A percentile compares a stretch with the other conserved stretches of the same genome.
phyloP scores from a whole-genome alignment of 1,284 basidiomycete genomes.

The Rhodotorula sp. region DNA sequence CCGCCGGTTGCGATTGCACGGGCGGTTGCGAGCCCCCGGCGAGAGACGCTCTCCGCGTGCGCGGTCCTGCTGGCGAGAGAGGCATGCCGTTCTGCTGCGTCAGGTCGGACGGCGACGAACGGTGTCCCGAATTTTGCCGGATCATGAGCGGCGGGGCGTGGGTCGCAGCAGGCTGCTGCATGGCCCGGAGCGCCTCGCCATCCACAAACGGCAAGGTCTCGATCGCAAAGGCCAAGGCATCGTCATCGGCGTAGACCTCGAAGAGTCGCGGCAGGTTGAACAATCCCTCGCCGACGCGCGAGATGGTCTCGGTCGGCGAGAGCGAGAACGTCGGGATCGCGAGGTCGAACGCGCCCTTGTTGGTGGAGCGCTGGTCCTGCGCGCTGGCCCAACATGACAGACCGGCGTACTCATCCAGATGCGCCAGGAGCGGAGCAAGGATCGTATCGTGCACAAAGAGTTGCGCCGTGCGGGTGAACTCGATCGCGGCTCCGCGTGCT shows the following conservation, averaged over 20 bases:
- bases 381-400: constrained; percentile 65
- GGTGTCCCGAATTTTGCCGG: constrained; percentile 49
- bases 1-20: not conserved
- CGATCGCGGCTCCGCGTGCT: constrained; percentile 61
- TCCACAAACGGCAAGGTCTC: constrained; percentile 73
- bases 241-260: constrained; percentile 89
- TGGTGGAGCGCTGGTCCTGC: constrained; percentile 37
- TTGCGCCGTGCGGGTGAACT: constrained; percentile 73
- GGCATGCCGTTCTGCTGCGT: not conserved
- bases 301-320: constrained; percentile 82
- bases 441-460: constrained; percentile 74
- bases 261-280: constrained; percentile 89
- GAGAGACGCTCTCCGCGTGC: constrained; percentile 40
- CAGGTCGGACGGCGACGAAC: constrained; percentile 44
- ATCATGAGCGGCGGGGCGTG: constrained; percentile 31
- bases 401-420: constrained; percentile 69
- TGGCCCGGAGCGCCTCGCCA: constrained; percentile 56
- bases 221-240: constrained; percentile 83
- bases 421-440: constrained; percentile 74
- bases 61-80: constrained; percentile 28
- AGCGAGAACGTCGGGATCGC: constrained; percentile 89
- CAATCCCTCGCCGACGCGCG: constrained; percentile 84
- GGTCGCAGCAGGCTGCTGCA: constrained; percentile 11
- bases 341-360: constrained; percentile 60
- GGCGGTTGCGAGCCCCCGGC: constrained; percentile 5